Evolutionary conservation across 148 eudicot genomes (phyloP).

Genomic region (Heliosperma pusillum): DNA sequence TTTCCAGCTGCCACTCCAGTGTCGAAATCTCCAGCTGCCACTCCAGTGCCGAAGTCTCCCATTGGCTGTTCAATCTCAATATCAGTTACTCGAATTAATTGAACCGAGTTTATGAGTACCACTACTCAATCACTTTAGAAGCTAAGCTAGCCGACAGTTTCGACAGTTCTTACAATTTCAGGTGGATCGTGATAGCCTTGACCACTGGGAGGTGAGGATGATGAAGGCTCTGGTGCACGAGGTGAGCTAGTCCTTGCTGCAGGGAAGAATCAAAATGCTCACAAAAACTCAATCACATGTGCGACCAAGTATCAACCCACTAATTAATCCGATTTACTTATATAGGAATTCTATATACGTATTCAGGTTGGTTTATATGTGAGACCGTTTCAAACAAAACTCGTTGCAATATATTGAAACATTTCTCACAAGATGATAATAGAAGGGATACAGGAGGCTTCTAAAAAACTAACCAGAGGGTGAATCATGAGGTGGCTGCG

Average conservation of each 20-base stretch:
- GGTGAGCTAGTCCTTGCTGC: constrained; percentile 54
- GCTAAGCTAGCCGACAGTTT: too few species aligned
- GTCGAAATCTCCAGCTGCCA: too few species aligned
- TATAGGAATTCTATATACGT: too few species aligned
- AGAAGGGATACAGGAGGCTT: background rate
- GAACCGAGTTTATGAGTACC: too few species aligned
- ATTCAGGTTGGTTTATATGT: too few species aligned
- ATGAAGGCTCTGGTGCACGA: constrained; percentile 57
- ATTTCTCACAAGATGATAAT: constrained; percentile 2
- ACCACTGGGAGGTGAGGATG: constrained; percentile 44
- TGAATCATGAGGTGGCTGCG: constrained; percentile 53
- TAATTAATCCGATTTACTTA: too few species aligned
- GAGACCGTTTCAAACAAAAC: too few species aligned
- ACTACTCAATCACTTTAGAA: too few species aligned
- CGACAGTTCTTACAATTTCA: constrained; percentile 41
- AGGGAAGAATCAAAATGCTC: background rate
- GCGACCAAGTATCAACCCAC: background rate
- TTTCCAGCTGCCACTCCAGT: too few species aligned
- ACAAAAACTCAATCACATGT: background rate
- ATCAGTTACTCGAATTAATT: background rate
- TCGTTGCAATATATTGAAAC: background rate
- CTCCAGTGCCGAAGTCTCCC: constrained; percentile 29
- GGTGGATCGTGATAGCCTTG: constrained; percentile 38
- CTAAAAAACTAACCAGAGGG: constrained; percentile 56
- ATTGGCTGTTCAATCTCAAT: constrained; percentile 39